phyloP scores from a whole-genome alignment of 306 rosid species.

The Prunus padus region DNA sequence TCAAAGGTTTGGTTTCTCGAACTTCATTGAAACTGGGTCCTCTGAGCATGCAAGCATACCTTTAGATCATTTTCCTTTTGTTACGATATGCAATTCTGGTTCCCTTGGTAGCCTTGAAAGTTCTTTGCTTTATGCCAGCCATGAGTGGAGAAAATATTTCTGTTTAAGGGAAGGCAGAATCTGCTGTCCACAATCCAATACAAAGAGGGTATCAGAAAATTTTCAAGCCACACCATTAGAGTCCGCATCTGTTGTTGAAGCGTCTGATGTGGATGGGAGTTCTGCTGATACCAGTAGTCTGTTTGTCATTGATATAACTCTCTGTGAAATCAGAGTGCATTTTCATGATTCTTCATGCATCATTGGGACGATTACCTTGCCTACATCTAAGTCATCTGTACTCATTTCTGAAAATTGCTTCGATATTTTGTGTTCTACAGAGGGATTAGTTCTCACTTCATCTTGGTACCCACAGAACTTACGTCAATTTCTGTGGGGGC shows the following conservation, averaged over 20 bases:
- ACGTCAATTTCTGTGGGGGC: constrained; percentile 80
- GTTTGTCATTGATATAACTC: constrained; percentile 48
- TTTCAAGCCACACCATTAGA: constrained; percentile 33
- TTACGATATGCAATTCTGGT: constrained; percentile 60
- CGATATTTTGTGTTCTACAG: constrained; percentile 62
- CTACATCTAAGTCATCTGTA: constrained; percentile 55
- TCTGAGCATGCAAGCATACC: constrained; percentile 69
- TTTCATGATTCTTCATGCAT: constrained; percentile 87
- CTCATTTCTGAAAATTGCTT: constrained; percentile 50
- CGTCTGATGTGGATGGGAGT: constrained; percentile 35
- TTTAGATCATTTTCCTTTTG: constrained; percentile 71
- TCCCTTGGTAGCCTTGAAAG: constrained; percentile 61
- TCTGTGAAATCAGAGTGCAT: constrained; percentile 57
- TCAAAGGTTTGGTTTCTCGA: constrained; percentile 82
- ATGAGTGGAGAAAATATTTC: constrained; percentile 77
- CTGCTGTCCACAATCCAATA: constrained; percentile 30
- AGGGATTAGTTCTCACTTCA: constrained; percentile 73
- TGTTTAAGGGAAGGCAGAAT: constrained; percentile 49
- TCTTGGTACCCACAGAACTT: constrained; percentile 60
- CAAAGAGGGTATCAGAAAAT: constrained; percentile 29
- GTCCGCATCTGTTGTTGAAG: constrained; percentile 30
- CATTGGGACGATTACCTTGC: constrained; percentile 60
- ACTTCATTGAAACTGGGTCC: constrained; percentile 64
- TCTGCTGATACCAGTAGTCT: constrained; percentile 25
- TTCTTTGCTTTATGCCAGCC: constrained; percentile 42